Evolutionary conservation across 148 eudicot species (phyloP).

Genomic region (Persicaria tinctoria): DNA sequence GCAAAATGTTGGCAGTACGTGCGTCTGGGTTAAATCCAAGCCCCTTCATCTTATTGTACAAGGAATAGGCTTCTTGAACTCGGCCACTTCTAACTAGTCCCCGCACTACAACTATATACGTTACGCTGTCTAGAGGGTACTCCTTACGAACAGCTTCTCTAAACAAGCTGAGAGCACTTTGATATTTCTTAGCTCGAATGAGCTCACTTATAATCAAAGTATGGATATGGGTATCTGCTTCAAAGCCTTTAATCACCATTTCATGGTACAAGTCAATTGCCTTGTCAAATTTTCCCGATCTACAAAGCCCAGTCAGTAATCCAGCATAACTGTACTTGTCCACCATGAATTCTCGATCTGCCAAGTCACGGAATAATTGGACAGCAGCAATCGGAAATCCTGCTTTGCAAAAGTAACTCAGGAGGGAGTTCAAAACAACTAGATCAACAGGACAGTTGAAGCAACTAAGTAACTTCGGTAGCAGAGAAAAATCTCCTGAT

Average conservation of each 20-base stretch:
- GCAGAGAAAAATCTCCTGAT: slow-evolving; percentile 26
- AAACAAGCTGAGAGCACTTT: slow-evolving; percentile 30
- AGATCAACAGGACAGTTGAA: slow-evolving; percentile 28
- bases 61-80: slow-evolving; percentile 29
- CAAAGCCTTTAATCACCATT: slow-evolving; percentile 19
- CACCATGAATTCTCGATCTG: slow-evolving; percentile 26
- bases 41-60: slow-evolving; percentile 42
- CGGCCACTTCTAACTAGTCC: slow-evolving; percentile 35
- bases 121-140: slow-evolving; percentile 36
- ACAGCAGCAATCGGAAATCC: slow-evolving; percentile 39
- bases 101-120: slow-evolving; percentile 31
- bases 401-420: slow-evolving; percentile 45
- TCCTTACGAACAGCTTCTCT: slow-evolving; percentile 23
- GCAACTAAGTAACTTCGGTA: slow-evolving; percentile 31
- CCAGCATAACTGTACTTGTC: slow-evolving; percentile 47
- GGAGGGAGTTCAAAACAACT: slow-evolving; percentile 34
- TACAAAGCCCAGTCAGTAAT: slow-evolving; percentile 33
- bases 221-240: slow-evolving; percentile 38
- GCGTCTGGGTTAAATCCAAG: slow-evolving; percentile 30
- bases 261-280: slow-evolving; percentile 38
- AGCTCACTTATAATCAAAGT: slow-evolving; percentile 31
- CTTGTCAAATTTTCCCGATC: slow-evolving; percentile 21
- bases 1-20: slow-evolving; percentile 26
- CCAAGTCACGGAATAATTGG: slow-evolving; percentile 38
- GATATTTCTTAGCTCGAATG: slow-evolving; percentile 26